Base-by-base conservation (phyloP, 345 rosid species). In the Clausena lansium region DNA sequence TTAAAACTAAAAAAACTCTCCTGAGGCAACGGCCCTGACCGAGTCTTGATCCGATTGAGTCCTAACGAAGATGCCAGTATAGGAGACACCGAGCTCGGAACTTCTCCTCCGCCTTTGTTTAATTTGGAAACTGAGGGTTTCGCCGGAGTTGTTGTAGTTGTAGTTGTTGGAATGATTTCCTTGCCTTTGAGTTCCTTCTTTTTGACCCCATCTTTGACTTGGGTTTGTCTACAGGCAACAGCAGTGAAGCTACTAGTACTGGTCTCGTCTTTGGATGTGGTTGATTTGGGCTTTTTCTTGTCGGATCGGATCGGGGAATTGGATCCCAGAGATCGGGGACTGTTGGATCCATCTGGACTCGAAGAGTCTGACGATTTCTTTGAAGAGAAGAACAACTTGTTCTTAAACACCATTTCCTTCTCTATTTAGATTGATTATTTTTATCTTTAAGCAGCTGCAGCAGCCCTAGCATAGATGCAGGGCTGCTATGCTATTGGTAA, bases 21-120 rank as follows among this genome's bases (percentile, higher is more conserved):
- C 80, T 90, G 92, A 2, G 94, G 97, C 92, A 97, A 85, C 8
- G 99, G 98, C 19, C 98, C 98, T 7, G 98, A 97, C 83, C 98
- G 84, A 35, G 99, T 97, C 89, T 97, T 97, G 73, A 97, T 97
- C 89, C 87, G 85, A 77, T 94, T 94, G 83, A 97, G 79, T 10
- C 99, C 98, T 35, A 97, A 78, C n/a, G 99, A 97, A 27, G 98
- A 93, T 1, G 99, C 97, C 78, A 97, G 79, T 58, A 97, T 89
- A 0, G 98, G 98, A 19, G 94, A 91, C 78, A 87, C 98, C 33
- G 93, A 83, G 10, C 86, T 80, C 19, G 91, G 78, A 45, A 80
- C 87, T 10, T 81, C 91, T 69, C 81, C 38, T 50, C 74, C 50
- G 15, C 50, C 61, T 73, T 85, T 90, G 83, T 84, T 89, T 20